Conservation (phyloP, 768 basidiomycete genomes). For the Pleurotus platypus region DNA sequence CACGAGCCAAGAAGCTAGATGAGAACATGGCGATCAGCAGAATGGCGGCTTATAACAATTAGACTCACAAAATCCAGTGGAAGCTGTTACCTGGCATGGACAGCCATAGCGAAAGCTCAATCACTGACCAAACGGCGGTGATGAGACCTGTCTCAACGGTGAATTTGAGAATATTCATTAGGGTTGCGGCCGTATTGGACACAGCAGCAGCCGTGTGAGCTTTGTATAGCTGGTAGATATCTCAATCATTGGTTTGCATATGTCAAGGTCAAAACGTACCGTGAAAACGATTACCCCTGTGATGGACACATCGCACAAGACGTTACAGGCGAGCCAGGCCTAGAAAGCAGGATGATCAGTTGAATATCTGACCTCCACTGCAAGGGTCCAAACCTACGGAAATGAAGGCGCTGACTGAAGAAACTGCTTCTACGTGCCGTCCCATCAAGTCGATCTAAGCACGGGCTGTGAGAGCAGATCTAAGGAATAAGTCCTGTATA, state of each 20-base stretch:
- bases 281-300: conserved; percentile 9
- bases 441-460: not conserved
- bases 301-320: conserved; percentile 11
- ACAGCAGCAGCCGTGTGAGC: not conserved
- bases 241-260: not conserved
- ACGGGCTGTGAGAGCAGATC: too few species aligned
- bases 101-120: conserved; percentile 9
- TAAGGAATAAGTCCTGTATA: not conserved
- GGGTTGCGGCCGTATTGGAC: not conserved
- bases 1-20: not conserved
- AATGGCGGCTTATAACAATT: not conserved
- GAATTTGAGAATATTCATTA: not conserved
- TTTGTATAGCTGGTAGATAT: not conserved
- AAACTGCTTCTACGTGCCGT: too few species aligned
- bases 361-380: conserved; percentile 2
- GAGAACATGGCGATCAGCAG: not conserved
- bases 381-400: not conserved
- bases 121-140: conserved; percentile 7
- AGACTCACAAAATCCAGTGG: conserved; percentile 10
- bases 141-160: conserved; percentile 12
- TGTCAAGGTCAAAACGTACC: conserved; percentile 2
- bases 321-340: conserved; percentile 13
- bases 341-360: not conserved
- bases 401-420: not conserved
- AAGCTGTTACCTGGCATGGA: conserved; percentile 8